phyloP scores from a whole-genome alignment of 768 basidiomycete species.

The Leccinum disarticulatum region DNA sequence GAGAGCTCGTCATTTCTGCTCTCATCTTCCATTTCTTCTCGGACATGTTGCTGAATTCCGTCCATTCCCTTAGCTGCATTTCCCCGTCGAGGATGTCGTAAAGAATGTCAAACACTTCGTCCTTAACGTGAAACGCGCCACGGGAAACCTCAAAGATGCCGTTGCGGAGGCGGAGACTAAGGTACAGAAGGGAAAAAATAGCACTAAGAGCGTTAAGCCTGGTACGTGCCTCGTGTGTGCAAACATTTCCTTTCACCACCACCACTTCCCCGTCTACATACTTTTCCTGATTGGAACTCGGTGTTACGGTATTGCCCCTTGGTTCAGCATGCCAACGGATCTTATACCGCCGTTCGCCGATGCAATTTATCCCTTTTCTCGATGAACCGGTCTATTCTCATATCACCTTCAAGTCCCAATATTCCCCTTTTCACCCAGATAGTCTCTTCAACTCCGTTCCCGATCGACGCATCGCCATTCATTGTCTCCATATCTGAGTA shows the following conservation, averaged over 20 bases:
- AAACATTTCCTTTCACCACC: background rate
- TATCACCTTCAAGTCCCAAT: constrained; percentile 2
- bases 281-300: constrained; percentile 1
- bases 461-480: constrained; percentile 14
- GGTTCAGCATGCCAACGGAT: background rate
- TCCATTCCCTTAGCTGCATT: constrained; percentile 57
- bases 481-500: constrained; percentile 1
- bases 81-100: constrained; percentile 71
- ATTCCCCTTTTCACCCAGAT: background rate
- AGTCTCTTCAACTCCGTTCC: constrained; percentile 10
- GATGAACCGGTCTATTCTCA: background rate
- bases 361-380: background rate
- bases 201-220: constrained; percentile 47
- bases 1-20: background rate
- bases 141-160: constrained; percentile 62
- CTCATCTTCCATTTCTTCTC: constrained; percentile 1
- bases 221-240: constrained; percentile 21
- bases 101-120: constrained; percentile 80
- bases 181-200: constrained; percentile 38
- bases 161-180: constrained; percentile 39
- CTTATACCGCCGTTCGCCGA: background rate
- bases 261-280: background rate
- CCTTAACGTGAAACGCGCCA: constrained; percentile 68
- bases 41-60: constrained; percentile 2
- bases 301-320: background rate